Evolutionary conservation across 2,329 filamentous ascomycete genomes (phyloP).

Genomic region (Lachnellula cervina): DNA sequence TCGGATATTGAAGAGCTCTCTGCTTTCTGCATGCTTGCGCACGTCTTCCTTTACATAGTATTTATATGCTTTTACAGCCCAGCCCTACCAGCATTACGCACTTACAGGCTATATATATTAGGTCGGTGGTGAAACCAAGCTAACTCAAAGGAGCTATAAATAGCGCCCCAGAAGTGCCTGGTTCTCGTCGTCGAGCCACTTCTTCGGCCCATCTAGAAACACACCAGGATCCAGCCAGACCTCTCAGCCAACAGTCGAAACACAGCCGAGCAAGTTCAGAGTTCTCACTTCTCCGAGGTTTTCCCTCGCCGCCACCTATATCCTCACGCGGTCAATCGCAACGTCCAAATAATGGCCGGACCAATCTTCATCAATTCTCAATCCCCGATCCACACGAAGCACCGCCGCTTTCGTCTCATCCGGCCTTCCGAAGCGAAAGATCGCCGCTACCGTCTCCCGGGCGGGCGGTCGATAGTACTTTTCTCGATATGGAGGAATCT

Average conservation of each 20-base stretch:
- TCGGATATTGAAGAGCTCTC: neutral
- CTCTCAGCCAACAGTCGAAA: constrained; percentile 57
- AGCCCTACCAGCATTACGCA: neutral
- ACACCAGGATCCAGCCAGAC: constrained; percentile 46
- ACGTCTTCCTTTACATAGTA: no score
- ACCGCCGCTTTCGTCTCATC: constrained; percentile 29
- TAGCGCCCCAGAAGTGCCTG: constrained; percentile 25
- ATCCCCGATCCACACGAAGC: constrained; percentile 28
- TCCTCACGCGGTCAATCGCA: constrained; percentile 27
- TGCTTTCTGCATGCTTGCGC: no score
- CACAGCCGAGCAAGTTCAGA: constrained; percentile 70
- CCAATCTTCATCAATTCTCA: constrained; percentile 29
- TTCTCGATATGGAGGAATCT: constrained; percentile 53
- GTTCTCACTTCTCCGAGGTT: constrained; percentile 54
- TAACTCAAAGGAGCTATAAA: constrained; percentile 12
- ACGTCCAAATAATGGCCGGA: constrained; percentile 29
- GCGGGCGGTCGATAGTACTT: constrained; percentile 22
- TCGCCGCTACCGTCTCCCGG: constrained; percentile 19
- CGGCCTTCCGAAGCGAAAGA: constrained; percentile 27
- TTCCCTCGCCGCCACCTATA: constrained; percentile 41
- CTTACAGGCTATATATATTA: neutral
- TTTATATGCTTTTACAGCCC: neutral
- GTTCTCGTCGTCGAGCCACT: constrained; percentile 52
- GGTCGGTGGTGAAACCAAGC: neutral
- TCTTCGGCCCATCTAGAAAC: constrained; percentile 59